phyloP scores from a whole-genome alignment of 2,329 filamentous ascomycete species.

The Ambrosiella beaveri region DNA sequence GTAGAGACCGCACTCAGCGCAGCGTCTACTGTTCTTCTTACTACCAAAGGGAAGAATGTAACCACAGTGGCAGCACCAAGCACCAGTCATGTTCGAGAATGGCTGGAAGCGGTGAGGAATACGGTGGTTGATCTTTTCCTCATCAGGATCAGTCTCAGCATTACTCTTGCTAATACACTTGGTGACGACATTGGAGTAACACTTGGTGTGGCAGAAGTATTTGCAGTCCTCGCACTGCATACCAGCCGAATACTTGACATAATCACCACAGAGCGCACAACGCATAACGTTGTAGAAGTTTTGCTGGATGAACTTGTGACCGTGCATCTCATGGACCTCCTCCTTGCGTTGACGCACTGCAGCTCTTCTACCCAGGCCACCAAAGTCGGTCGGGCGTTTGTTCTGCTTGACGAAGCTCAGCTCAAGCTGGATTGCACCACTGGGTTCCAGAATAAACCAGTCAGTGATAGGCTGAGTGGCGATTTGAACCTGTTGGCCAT shows the following conservation, averaged over 20 bases:
- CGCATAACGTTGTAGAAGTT: constrained; percentile 99
- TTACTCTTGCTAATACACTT: constrained; percentile 99
- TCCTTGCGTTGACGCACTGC: constrained; percentile 96
- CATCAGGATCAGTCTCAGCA: constrained; percentile 91
- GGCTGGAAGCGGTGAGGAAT: constrained; percentile 93
- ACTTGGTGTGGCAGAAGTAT: constrained; percentile 97
- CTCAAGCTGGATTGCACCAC: constrained; percentile 78
- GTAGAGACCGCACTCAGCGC: constrained; percentile 80
- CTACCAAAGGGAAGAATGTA: constrained; percentile 79
- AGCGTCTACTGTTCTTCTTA: constrained; percentile 87
- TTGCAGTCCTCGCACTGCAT: constrained; percentile 99
- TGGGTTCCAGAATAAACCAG: constrained; percentile 94
- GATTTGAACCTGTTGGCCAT: constrained; percentile 27
- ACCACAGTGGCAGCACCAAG: constrained; percentile 98
- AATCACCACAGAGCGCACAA: constrained; percentile 91
- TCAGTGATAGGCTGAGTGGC: constrained; percentile 57
- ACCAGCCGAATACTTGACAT: constrained; percentile 93
- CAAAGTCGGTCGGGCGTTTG: constrained; percentile 69
- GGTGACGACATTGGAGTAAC: constrained; percentile 88
- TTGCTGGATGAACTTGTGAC: constrained; percentile 95
- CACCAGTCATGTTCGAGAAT: constrained; percentile 95
- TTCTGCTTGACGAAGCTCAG: constrained; percentile 86
- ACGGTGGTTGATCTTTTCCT: constrained; percentile 98
- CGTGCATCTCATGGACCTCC: constrained; percentile 95
- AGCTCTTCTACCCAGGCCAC: constrained; percentile 84